Percentiles rank a stretch among this genome's conserved stretches.
phyloP scores from a whole-genome alignment of 2,329 filamentous ascomycete species.

The Gaeumannomyces tritici region DNA sequence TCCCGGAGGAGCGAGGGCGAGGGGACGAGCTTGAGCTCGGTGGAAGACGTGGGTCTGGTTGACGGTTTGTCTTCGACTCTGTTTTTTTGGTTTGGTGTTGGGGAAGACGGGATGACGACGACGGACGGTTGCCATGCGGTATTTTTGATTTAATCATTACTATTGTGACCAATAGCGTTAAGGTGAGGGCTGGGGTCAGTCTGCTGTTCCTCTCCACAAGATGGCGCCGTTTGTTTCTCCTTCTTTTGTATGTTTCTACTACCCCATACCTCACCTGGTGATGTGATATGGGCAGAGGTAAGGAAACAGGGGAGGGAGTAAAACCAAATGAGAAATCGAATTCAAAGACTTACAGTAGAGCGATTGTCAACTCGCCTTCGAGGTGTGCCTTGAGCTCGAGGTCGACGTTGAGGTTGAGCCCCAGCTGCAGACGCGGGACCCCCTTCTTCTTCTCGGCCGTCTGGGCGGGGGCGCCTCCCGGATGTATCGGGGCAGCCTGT shows the following conservation, averaged over 20 bases:
- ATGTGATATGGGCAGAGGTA: too few species aligned
- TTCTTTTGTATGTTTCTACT: not conserved
- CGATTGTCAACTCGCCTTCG: slow-evolving; percentile 63
- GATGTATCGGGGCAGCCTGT: not conserved
- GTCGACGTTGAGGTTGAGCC: slow-evolving; percentile 61
- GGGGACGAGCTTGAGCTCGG: slow-evolving; percentile 12
- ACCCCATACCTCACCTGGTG: too few species aligned
- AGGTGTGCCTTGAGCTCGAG: slow-evolving; percentile 74
- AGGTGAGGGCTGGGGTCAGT: not conserved
- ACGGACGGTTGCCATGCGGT: slow-evolving; percentile 1
- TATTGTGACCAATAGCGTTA: not conserved
- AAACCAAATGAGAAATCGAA: not conserved
- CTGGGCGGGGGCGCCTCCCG: slow-evolving; percentile 12
- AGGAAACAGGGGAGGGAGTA: not conserved
- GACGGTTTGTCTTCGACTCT: slow-evolving; percentile 18
- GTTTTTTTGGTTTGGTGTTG: not conserved
- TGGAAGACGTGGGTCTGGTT: slow-evolving; percentile 11
- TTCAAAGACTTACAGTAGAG: slow-evolving; percentile 53
- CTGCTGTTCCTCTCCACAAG: not conserved
- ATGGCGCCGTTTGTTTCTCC: not conserved
- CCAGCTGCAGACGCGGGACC: slow-evolving; percentile 17
- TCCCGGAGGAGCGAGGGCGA: slow-evolving; percentile 5
- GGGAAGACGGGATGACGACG: not conserved
- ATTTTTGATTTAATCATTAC: slow-evolving; percentile 2
- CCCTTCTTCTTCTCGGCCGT: slow-evolving; percentile 16